Conservation (phyloP, 208 protist species). For the Trypanosoma congolense region DNA sequence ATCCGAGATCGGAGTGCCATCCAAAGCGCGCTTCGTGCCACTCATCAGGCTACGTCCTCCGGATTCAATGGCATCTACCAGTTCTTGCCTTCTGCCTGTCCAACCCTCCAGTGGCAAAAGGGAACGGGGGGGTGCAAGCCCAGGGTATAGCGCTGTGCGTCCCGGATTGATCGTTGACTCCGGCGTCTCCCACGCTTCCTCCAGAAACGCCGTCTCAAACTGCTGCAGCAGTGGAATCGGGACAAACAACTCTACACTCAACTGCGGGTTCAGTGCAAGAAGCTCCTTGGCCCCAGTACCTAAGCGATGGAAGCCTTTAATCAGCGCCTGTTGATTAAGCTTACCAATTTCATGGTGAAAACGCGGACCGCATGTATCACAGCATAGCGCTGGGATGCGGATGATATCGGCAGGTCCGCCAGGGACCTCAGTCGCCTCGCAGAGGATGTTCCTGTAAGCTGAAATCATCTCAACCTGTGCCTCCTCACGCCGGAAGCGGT, state of each 20-base stretch:
- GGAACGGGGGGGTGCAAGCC: slow-evolving; percentile 58
- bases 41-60: slow-evolving; percentile 64
- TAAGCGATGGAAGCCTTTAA: slow-evolving; percentile 86
- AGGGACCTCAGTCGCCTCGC: slow-evolving; percentile 63
- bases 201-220: slow-evolving; percentile 64
- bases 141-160: slow-evolving; percentile 72
- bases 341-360: slow-evolving; percentile 73
- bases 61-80: slow-evolving; percentile 71
- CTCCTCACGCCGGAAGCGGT: slow-evolving; percentile 70
- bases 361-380: slow-evolving; percentile 37
- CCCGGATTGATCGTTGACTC: slow-evolving; percentile 58
- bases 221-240: slow-evolving; percentile 48
- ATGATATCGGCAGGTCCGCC: slow-evolving; percentile 41
- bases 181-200: slow-evolving; percentile 75
- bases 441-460: slow-evolving; percentile 82
- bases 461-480: slow-evolving; percentile 87
- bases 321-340: slow-evolving; percentile 75
- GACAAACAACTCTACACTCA: slow-evolving; percentile 77
- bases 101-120: slow-evolving; percentile 76
- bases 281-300: slow-evolving; percentile 67
- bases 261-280: slow-evolving; percentile 51
- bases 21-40: slow-evolving; percentile 41
- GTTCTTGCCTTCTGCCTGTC: slow-evolving; percentile 69
- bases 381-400: slow-evolving; percentile 64
- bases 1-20: slow-evolving; percentile 49